Conservation (phyloP, 2,329 filamentous ascomycete species). For the Claviceps fusiformis region DNA sequence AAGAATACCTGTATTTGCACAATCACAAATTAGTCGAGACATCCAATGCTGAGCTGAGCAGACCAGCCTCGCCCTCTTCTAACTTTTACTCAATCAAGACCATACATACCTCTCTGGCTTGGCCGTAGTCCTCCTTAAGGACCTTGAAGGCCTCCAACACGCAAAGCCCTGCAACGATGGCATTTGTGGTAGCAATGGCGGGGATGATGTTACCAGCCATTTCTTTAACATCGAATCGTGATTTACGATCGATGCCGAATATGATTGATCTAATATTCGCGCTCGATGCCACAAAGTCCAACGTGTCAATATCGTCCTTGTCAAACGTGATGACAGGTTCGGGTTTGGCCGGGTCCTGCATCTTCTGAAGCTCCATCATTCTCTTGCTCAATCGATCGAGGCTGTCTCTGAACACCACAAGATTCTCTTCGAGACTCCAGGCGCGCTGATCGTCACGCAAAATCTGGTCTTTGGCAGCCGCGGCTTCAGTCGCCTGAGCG, state of each 20-base stretch:
- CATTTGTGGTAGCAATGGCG: constrained; percentile 94
- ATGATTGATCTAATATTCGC: constrained; percentile 79
- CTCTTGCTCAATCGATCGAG: constrained; percentile 63
- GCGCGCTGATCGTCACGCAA: constrained; percentile 55
- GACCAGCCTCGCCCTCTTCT: neutral
- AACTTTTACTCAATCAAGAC: neutral
- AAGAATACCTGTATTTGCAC: constrained; percentile 51
- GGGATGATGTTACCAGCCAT: constrained; percentile 99
- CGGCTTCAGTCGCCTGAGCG: constrained; percentile 32
- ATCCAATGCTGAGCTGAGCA: neutral
- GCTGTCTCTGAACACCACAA: constrained; percentile 77
- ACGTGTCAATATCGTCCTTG: constrained; percentile 89
- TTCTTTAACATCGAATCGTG: constrained; percentile 94
- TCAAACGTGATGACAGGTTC: constrained; percentile 71
- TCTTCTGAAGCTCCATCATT: constrained; percentile 47
- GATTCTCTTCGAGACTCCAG: constrained; percentile 76
- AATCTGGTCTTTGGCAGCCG: constrained; percentile 40
- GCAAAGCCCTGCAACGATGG: constrained; percentile 85
- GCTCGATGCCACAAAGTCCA: constrained; percentile 85
- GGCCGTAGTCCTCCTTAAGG: constrained; percentile 54
- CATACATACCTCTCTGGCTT: constrained; percentile 55
- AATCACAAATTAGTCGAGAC: constrained; percentile 1
- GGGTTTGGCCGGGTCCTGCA: constrained; percentile 32
- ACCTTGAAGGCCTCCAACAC: constrained; percentile 90
- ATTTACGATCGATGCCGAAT: constrained; percentile 81